A percentile compares a stretch with the other conserved stretches of the same genome.
These are phyloP conservation scores for Lachnellula willkommii DNA, from an alignment of 2,329 filamentous ascomycete genomes.

Conservation along the genomic window DNA sequence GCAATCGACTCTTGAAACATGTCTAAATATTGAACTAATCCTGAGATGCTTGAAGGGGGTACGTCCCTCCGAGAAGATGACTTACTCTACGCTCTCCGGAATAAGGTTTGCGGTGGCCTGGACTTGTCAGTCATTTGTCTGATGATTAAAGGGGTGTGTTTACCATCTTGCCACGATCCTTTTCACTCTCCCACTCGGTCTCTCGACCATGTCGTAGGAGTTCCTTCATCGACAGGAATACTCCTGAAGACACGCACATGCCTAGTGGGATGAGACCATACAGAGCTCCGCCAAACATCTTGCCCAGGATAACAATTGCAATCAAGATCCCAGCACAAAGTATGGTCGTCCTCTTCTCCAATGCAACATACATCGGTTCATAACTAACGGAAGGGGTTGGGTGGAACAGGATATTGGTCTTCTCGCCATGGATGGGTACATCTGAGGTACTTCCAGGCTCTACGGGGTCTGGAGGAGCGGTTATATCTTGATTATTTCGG, in stretches of 20 bases:
- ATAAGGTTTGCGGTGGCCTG: slow-evolving; percentile 71
- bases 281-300: slow-evolving; percentile 71
- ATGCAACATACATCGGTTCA: slow-evolving; percentile 73
- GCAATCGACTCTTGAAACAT: no score
- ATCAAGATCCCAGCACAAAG: slow-evolving; percentile 67
- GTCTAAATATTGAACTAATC: slow-evolving; percentile 62
- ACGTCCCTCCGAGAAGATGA: no score
- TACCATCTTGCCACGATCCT: slow-evolving; percentile 73
- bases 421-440: slow-evolving; percentile 92
- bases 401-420: slow-evolving; percentile 93
- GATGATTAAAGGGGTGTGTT: slow-evolving; percentile 17
- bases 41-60: slow-evolving; percentile 53
- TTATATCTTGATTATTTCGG: slow-evolving; percentile 78
- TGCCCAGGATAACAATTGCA: slow-evolving; percentile 70
- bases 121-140: neutral
- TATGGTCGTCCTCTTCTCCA: slow-evolving; percentile 70
- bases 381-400: slow-evolving; percentile 87
- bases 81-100: no score
- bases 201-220: slow-evolving; percentile 76
- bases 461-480: slow-evolving; percentile 82
- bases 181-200: slow-evolving; percentile 82
- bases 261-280: slow-evolving; percentile 71
- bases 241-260: slow-evolving; percentile 65
- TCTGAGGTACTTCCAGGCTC: slow-evolving; percentile 80
- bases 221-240: slow-evolving; percentile 88